Evolutionary conservation across 495 filamentous ascomycete species (phyloP).

Genomic region (Penicillium egyptiacum): DNA sequence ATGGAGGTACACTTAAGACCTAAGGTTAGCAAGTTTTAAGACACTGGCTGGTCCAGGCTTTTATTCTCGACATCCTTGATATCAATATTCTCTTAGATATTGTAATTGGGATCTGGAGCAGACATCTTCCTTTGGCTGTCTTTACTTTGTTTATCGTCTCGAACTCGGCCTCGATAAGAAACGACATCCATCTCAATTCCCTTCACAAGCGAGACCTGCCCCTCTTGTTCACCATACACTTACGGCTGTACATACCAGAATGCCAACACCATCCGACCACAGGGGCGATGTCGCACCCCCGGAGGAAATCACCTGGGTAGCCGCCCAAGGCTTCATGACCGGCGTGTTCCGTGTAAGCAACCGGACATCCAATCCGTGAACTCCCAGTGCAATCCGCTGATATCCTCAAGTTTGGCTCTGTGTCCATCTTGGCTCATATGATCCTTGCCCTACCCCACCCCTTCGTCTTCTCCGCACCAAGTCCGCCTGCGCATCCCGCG

Average conservation of each 20-base stretch:
- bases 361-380: neutral
- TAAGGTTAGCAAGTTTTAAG: constrained; percentile 6
- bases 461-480: constrained; percentile 39
- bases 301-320: constrained; percentile 42
- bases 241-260: constrained; percentile 15
- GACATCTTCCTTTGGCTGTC: neutral
- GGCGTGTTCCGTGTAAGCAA: constrained; percentile 47
- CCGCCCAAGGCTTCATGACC: constrained; percentile 45
- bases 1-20: constrained; percentile 3
- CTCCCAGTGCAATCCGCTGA: neutral
- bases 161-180: constrained; percentile 15
- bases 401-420: constrained; percentile 43
- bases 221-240: neutral
- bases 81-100: neutral
- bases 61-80: neutral
- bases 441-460: constrained; percentile 48
- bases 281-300: constrained; percentile 43
- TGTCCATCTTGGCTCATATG: constrained; percentile 51
- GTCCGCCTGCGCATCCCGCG: constrained; percentile 21
- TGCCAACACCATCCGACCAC: constrained; percentile 45
- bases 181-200: neutral
- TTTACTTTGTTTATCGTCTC: constrained; percentile 4
- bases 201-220: neutral
- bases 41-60: constrained; percentile 28
- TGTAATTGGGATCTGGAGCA: neutral